Evolutionary conservation across 1,139 yeast species (phyloP).

Genomic region (Lodderomyces orthopsilosis): DNA sequence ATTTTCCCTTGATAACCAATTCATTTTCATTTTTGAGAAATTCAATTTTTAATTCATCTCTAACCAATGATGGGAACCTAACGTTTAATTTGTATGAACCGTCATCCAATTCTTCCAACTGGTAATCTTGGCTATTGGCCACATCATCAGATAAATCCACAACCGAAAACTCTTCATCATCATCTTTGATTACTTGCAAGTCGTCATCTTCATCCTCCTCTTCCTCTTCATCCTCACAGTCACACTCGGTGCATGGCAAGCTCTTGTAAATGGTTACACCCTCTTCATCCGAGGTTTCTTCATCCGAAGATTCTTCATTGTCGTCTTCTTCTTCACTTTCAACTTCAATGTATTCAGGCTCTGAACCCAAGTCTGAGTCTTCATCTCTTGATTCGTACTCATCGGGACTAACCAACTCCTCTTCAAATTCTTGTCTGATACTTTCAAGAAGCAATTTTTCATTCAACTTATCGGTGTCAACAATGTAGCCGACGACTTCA

Average conservation of each 20-base stretch:
- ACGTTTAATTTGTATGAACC: slow-evolving; percentile 41
- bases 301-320: slow-evolving; percentile 27
- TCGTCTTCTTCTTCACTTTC: slow-evolving; percentile 21
- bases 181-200: slow-evolving; percentile 30
- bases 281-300: slow-evolving; percentile 37
- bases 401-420: slow-evolving; percentile 31
- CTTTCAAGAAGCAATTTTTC: slow-evolving; percentile 39
- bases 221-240: slow-evolving; percentile 24
- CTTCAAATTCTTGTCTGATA: slow-evolving; percentile 41
- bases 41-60: slow-evolving; percentile 43
- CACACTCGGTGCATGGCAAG: slow-evolving; percentile 36
- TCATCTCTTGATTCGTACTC: slow-evolving; percentile 28
- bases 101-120: slow-evolving; percentile 40
- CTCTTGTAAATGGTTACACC: slow-evolving; percentile 46
- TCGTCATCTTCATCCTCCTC: slow-evolving; percentile 21
- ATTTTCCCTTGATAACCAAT: slow-evolving; percentile 42
- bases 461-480: slow-evolving; percentile 25
- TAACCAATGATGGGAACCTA: slow-evolving; percentile 44
- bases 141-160: slow-evolving; percentile 46
- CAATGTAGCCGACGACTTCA: slow-evolving; percentile 9
- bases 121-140: slow-evolving; percentile 46
- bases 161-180: slow-evolving; percentile 37
- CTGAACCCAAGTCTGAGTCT: slow-evolving; percentile 29
- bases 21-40: slow-evolving; percentile 44
- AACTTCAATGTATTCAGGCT: slow-evolving; percentile 34